phyloP scores from a whole-genome alignment of 768 basidiomycete species.

The Termitomyces sp. region DNA sequence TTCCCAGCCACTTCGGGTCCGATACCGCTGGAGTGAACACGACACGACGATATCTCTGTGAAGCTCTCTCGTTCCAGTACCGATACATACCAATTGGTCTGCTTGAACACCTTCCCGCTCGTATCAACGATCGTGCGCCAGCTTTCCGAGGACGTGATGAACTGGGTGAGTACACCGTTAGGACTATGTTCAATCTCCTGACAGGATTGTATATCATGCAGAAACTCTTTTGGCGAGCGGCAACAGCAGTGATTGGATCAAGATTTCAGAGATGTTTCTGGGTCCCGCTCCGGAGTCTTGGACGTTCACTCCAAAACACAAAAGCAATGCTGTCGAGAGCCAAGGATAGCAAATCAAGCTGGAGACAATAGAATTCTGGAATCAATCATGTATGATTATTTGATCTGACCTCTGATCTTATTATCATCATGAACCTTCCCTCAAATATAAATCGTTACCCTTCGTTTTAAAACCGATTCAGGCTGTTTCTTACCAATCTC shows the following conservation, averaged over 20 bases:
- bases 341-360: conserved; percentile 29
- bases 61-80: conserved; percentile 93
- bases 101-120: conserved; percentile 72
- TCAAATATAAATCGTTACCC: no score
- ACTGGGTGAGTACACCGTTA: conserved; percentile 50
- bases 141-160: conserved; percentile 85
- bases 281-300: conserved; percentile 82
- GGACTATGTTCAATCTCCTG: not conserved
- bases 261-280: conserved; percentile 92
- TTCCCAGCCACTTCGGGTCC: conserved; percentile 69
- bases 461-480: no score
- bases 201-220: conserved; percentile 20
- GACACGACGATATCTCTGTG: conserved; percentile 89
- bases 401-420: no score
- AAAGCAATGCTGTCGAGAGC: conserved; percentile 77
- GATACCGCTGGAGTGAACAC: conserved; percentile 89
- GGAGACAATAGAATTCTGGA: not conserved
- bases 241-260: conserved; percentile 84
- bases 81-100: conserved; percentile 94
- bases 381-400: not conserved
- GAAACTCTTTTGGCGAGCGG: conserved; percentile 82
- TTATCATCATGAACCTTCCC: no score
- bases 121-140: conserved; percentile 88
- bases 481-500: no score
- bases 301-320: conserved; percentile 90